Evolutionary conservation across 2,329 filamentous ascomycete genomes (phyloP), one percentile per base, ranked within the genome.

Genomic region (Berkeleyomyces basicola): DNA sequence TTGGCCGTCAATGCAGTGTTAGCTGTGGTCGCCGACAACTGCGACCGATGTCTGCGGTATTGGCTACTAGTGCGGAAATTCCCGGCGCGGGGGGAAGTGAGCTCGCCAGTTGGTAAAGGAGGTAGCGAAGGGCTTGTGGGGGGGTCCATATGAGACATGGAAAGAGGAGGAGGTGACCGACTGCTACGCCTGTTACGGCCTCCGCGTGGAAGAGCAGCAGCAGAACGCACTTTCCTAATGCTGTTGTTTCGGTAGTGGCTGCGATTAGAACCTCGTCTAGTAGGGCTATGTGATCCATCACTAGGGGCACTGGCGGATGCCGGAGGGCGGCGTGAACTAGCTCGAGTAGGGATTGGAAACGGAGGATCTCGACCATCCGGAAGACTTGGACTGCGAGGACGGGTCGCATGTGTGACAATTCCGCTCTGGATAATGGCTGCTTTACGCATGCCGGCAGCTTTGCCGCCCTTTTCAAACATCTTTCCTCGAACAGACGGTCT

Each of bases 311-410:
- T 90, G 59, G 80, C 76, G 67, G 81, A 85, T 65, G 84, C 73
- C 0, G 83, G 81, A 31, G 85, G 80, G 68, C 86, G 85, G 65
- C 90, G 83, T 4, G 91, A 99, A 73, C 92, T 97, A 39, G 89
- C 88, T 63, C 93, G 80, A 2, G 85, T 86, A 0, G 93, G 93
- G 5, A 99, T 95, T 0, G 93, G 91, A 76, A 95, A 96, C 0
- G 93, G 93, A 37, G 93, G 91, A 61, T 82, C 78, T 39, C 72
- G 75, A 62, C 76, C 65, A 65, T 83, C 89, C 59, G 76, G 78
- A 61, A 83, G 73, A 70, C 79, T 89, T 58, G 86, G 84, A 69
- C 83, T 90, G 65, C 82, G 76, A 7, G 85, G 78, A 43, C 82
- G 80, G 1, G 63, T 57, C 10, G 62, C 37, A 67, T 92, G 88